Base-by-base conservation (phyloP, 2,329 filamentous ascomycete genomes). In the Colletotrichum brevisporum region DNA sequence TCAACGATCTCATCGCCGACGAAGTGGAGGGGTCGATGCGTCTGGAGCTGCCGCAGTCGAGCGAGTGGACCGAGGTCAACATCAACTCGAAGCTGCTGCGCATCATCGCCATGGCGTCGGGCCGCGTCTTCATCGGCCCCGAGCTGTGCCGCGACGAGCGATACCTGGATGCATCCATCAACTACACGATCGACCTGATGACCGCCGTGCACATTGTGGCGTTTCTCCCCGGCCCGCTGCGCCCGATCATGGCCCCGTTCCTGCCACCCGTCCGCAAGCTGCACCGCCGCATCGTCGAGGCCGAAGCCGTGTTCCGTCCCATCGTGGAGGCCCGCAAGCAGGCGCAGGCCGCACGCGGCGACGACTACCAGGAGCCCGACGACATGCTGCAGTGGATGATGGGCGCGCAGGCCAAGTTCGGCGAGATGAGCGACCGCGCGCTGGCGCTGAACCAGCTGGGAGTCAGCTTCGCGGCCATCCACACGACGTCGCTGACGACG, bases 351-450 rank as follows among this genome's bases (percentile, higher is more conserved):
- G 52, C 58, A 1, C 36, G 48, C 13, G 45, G 24, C 13, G 41
- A 45, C 6, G 70, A 65, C 21, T 65, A 66, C 18, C 67, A 73
- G 36, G 79, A 79, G 65, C 82, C 83, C 0, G 80, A 85, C 64
- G 84, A 86, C 70, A 83, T 85, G 76, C 77, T 84, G n/a, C 82
- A 85, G 72, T 86, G 84, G 84, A 51, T 86, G 5, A 76, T 84
- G 12, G 79, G 83, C 45, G 74, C 75, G 0, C 76, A 81, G 26
- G 63, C 74, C 3, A 79, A 82, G 73, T 79, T 79, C 13, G 73
- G 73, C 4, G 72, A 74, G 8, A 61, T 75, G 61, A 75, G 73
- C 12, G 76, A 79, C 64, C 76, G 78, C 43, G 76, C 80, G 24
- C 72, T 85, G 13, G 80, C 83, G 6, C 77, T 76, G 47, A 74